Evolutionary conservation across 768 basidiomycete species (phyloP).

Genomic region (Rhizopogon roseolus): DNA sequence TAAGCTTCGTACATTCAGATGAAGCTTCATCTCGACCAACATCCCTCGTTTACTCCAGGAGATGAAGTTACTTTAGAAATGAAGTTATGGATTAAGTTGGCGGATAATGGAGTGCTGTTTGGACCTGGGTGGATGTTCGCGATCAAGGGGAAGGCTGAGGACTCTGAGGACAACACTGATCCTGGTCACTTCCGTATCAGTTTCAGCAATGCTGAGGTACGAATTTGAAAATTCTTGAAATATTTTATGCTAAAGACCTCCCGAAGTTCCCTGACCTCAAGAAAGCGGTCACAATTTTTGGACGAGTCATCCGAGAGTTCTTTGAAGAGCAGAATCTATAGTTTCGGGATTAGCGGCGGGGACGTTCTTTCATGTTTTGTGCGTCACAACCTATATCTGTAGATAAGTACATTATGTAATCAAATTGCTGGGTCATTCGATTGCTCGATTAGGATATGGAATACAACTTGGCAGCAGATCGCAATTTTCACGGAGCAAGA

Average conservation of each 20-base stretch:
- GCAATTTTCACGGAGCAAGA: too few species aligned
- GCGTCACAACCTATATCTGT: not conserved
- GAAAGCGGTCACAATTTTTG: slow-evolving; percentile 44
- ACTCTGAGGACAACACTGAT: slow-evolving; percentile 16
- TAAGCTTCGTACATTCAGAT: slow-evolving; percentile 34
- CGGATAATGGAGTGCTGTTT: slow-evolving; percentile 58
- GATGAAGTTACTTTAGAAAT: slow-evolving; percentile 44
- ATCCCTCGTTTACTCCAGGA: slow-evolving; percentile 38
- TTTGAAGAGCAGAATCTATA: slow-evolving; percentile 15
- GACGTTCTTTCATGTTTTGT: not conserved
- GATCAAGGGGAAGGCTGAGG: slow-evolving; percentile 18
- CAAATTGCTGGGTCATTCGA: too few species aligned
- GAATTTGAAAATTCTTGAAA: slow-evolving; percentile 7
- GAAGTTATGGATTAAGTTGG: slow-evolving; percentile 56
- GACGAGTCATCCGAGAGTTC: slow-evolving; percentile 39
- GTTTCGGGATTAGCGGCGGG: not conserved
- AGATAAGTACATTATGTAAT: too few species aligned
- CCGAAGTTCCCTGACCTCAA: slow-evolving; percentile 31
- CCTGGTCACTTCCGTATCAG: slow-evolving; percentile 53
- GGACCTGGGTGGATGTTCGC: slow-evolving; percentile 44
- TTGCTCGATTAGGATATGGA: too few species aligned
- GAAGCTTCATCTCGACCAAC: slow-evolving; percentile 54
- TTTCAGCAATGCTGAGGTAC: slow-evolving; percentile 51
- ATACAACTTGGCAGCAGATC: too few species aligned
- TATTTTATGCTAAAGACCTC: not conserved